A percentile compares a stretch with the other conserved stretches of the same genome.
Conservation (phyloP, 208 protist genomes). For the Trypanosoma mega region DNA sequence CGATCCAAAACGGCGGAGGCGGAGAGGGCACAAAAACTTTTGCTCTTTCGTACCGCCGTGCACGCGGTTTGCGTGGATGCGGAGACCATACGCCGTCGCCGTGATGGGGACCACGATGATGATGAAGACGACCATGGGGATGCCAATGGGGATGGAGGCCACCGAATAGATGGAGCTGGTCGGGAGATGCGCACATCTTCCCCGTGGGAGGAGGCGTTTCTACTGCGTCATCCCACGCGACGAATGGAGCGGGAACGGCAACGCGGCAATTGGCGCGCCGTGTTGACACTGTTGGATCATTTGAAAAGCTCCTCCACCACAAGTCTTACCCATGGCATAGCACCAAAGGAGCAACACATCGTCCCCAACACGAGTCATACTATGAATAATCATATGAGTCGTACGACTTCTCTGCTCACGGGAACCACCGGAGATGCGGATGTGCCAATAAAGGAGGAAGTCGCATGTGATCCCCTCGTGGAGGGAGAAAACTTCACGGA, state of each 20-base stretch:
- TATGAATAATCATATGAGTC: too few relatives aligned
- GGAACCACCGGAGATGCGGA: background rate
- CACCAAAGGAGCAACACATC: too few relatives aligned
- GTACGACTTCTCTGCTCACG: too few relatives aligned
- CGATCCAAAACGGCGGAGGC: conserved; percentile 19
- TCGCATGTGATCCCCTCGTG: background rate
- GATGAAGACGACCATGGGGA: background rate
- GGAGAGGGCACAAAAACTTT: conserved; percentile 19
- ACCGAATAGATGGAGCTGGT: background rate
- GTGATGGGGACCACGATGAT: background rate
- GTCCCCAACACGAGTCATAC: too few relatives aligned
- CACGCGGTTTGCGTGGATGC: conserved; percentile 24
- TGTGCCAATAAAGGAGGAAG: background rate
- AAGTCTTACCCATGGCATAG: background rate
- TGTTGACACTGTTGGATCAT: conserved; percentile 37
- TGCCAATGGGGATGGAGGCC: background rate
- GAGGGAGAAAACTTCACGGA: conserved; percentile 1
- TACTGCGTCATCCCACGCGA: conserved; percentile 23
- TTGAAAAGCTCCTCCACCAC: conserved; percentile 1
- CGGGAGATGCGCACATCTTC: background rate
- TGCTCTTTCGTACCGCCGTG: conserved; percentile 17
- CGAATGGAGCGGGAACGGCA: conserved; percentile 27
- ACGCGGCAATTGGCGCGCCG: conserved; percentile 30
- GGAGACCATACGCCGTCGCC: conserved; percentile 15
- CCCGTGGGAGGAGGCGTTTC: conserved; percentile 29